These are phyloP conservation scores for Fusarium tanahbumbuense DNA, from an alignment of 2,329 filamentous ascomycete species.

Conservation along the genomic window DNA sequence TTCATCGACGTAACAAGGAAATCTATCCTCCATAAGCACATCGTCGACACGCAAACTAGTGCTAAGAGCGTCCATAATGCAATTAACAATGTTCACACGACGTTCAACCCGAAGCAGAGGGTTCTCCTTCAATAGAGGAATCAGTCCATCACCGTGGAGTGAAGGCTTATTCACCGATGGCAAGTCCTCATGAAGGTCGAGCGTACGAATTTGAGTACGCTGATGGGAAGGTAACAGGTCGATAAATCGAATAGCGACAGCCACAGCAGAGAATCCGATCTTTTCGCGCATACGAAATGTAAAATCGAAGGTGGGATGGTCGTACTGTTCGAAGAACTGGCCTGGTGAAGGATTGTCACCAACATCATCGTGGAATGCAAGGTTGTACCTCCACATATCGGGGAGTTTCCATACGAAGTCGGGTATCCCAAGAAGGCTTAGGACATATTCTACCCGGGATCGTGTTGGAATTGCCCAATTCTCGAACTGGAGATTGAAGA, in stretches of 20 bases:
- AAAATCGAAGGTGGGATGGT: neutral
- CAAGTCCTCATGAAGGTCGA: constrained; percentile 7
- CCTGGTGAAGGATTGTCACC: neutral
- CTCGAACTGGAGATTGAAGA: neutral
- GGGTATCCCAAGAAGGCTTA: neutral
- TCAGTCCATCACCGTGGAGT: neutral
- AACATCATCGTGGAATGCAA: fast-evolving
- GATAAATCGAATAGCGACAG: constrained; percentile 24
- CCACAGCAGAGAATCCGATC: constrained; percentile 17
- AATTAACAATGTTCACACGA: neutral
- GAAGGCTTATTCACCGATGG: neutral
- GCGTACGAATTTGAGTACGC: neutral
- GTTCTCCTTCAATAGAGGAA: constrained; percentile 19
- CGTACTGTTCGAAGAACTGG: neutral
- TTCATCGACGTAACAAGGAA: too few species aligned
- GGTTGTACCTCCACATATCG: neutral
- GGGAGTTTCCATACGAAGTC: neutral
- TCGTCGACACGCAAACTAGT: too few species aligned
- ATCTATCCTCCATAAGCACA: too few species aligned
- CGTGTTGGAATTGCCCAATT: neutral
- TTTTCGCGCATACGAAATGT: neutral
- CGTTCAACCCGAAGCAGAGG: constrained; percentile 14
- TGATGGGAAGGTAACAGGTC: neutral
- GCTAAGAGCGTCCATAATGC: neutral
- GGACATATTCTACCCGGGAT: fast-evolving